Percentiles rank a stretch among this genome's conserved stretches.
Evolutionary conservation across 2,329 filamentous ascomycete species (phyloP).

Genomic region (Bertia moriformis): DNA sequence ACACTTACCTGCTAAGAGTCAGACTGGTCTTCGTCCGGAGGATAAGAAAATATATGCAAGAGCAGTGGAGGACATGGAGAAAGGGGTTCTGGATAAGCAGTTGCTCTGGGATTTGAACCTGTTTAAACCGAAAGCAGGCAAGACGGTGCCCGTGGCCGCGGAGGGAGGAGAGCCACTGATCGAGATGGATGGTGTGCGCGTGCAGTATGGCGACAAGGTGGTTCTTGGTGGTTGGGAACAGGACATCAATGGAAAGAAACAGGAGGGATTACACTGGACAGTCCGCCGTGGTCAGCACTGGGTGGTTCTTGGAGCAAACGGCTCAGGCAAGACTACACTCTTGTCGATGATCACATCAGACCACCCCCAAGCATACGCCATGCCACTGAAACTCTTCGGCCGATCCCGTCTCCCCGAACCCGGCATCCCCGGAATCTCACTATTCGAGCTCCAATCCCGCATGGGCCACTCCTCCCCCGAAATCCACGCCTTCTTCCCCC

Average conservation of each 20-base stretch:
- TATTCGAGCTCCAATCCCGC: conserved; percentile 49
- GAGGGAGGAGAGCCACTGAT: conserved; percentile 33
- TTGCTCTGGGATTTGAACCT: not conserved
- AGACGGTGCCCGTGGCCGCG: not conserved
- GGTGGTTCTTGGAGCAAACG: conserved; percentile 52
- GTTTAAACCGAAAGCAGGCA: not conserved
- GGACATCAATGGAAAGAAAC: conserved; percentile 19
- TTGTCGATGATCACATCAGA: conserved; percentile 56
- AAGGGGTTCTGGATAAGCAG: not conserved
- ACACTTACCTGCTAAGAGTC: not conserved
- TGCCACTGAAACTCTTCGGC: conserved; percentile 47
- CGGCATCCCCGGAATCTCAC: conserved; percentile 42
- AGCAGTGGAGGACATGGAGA: not conserved
- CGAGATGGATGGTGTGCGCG: conserved; percentile 46
- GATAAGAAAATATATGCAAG: not conserved
- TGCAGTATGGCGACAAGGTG: conserved; percentile 34
- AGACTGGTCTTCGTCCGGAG: too few species aligned
- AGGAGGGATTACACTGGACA: conserved; percentile 47
- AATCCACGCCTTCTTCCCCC: conserved; percentile 52
- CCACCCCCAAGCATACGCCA: conserved; percentile 51
- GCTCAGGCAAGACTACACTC: conserved; percentile 53
- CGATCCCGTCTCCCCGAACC: conserved; percentile 41
- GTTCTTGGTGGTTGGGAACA: conserved; percentile 13
- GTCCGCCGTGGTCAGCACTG: conserved; percentile 46
- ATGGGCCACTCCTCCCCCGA: conserved; percentile 55